Evolutionary conservation across 352 stramenopile genomes (phyloP).

Genomic region (Globisporangium polare): DNA sequence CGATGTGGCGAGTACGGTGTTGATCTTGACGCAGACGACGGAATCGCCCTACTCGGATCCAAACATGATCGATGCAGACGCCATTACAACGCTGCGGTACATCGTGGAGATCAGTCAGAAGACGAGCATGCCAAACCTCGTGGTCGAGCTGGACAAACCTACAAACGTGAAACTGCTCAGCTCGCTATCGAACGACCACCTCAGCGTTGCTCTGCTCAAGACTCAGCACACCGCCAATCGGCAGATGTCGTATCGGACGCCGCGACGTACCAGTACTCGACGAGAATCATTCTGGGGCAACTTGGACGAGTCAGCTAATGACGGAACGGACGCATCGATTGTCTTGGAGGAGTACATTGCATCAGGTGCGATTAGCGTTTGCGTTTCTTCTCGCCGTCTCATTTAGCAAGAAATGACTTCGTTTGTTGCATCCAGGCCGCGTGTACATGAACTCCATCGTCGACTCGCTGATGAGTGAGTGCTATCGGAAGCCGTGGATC

Average conservation of each 20-base stretch:
- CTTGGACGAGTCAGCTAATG: constrained; percentile 26
- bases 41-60: constrained; percentile 57
- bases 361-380: constrained; percentile 25
- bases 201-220: constrained; percentile 30
- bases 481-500: constrained; percentile 75
- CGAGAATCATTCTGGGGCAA: constrained; percentile 40
- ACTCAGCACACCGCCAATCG: constrained; percentile 32
- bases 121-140: constrained; percentile 59
- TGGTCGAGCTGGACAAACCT: constrained; percentile 66
- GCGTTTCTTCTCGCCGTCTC: not conserved
- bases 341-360: constrained; percentile 71
- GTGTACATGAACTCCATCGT: constrained; percentile 76
- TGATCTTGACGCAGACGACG: constrained; percentile 56
- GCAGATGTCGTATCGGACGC: constrained; percentile 40
- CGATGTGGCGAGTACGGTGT: constrained; percentile 42
- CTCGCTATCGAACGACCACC: constrained; percentile 56
- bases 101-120: constrained; percentile 79
- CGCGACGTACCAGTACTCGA: constrained; percentile 31
- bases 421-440: constrained; percentile 26
- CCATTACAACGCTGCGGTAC: constrained; percentile 77
- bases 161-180: constrained; percentile 81
- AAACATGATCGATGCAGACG: constrained; percentile 82
- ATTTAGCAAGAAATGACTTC: not conserved
- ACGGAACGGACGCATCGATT: constrained; percentile 31
- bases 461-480: constrained; percentile 73